phyloP scores from a whole-genome alignment of 768 basidiomycete species.

The Auricularia auricula-judae region DNA sequence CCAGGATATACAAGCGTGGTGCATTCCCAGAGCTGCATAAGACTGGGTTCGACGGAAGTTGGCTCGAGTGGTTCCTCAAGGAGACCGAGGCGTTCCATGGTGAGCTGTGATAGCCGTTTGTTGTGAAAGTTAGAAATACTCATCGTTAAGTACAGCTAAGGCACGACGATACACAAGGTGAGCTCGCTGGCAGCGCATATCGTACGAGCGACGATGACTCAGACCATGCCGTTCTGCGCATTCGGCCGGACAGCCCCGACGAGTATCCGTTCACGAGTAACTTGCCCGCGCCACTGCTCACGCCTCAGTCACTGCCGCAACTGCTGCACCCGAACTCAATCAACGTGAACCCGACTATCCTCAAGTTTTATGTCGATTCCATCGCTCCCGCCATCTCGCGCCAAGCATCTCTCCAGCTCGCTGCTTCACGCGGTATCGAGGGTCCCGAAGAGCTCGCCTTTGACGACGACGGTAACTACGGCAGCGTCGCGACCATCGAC shows the following conservation, averaged over 20 bases:
- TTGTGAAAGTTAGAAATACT: too few species aligned
- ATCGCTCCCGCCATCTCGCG: slow-evolving; percentile 87
- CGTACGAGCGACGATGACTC: neutral
- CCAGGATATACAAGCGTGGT: slow-evolving; percentile 72
- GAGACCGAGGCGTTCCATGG: slow-evolving; percentile 95
- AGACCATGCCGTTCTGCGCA: neutral
- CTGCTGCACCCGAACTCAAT: slow-evolving; percentile 71
- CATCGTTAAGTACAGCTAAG: slow-evolving; percentile 47
- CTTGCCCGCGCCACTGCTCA: slow-evolving; percentile 76
- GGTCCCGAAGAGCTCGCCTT: slow-evolving; percentile 46
- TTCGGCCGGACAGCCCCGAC: slow-evolving; percentile 60
- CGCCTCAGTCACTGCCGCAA: slow-evolving; percentile 57
- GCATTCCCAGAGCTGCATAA: slow-evolving; percentile 69
- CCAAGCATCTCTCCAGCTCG: slow-evolving; percentile 54
- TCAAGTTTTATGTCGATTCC: slow-evolving; percentile 75
- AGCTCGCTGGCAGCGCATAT: slow-evolving; percentile 8
- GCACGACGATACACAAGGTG: slow-evolving; percentile 91
- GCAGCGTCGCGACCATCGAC: slow-evolving; percentile 88
- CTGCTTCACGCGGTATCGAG: slow-evolving; percentile 50
- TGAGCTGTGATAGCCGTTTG: slow-evolving; percentile 25
- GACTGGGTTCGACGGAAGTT: slow-evolving; percentile 70
- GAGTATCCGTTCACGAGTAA: slow-evolving; percentile 88
- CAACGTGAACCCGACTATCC: slow-evolving; percentile 81
- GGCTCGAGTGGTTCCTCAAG: slow-evolving; percentile 96
- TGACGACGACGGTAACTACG: slow-evolving; percentile 96